phyloP scores from a whole-genome alignment of 2,329 filamentous ascomycete genomes.

The Lachnellula subtilissima region DNA sequence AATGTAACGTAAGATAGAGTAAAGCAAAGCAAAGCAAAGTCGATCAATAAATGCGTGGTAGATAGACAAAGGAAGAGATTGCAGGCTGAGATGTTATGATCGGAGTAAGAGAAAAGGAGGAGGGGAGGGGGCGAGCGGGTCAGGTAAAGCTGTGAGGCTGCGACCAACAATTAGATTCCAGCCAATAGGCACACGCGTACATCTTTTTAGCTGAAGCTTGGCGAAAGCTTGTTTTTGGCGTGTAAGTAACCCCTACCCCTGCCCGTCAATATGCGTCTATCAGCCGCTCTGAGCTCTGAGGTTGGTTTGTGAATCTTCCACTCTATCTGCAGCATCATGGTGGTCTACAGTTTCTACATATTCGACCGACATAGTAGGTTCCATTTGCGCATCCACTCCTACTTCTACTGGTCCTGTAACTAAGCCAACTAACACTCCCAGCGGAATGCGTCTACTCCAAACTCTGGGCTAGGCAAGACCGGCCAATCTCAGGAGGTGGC shows the following conservation, averaged over 20 bases:
- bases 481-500: slow-evolving; percentile 31
- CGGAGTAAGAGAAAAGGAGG: neutral
- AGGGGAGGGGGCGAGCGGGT: slow-evolving; percentile 1
- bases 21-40: neutral
- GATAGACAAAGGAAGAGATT: too few relatives aligned
- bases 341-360: slow-evolving; percentile 96
- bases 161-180: neutral
- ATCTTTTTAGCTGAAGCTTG: slow-evolving; percentile 2
- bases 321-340: slow-evolving; percentile 47
- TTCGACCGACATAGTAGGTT: slow-evolving; percentile 92
- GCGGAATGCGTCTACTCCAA: slow-evolving; percentile 97
- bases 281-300: neutral
- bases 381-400: neutral
- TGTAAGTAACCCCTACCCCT: neutral
- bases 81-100: too few relatives aligned
- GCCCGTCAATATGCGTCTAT: neutral
- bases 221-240: slow-evolving; percentile 20
- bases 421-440: slow-evolving; percentile 36
- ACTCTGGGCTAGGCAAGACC: slow-evolving; percentile 56
- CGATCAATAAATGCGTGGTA: neutral
- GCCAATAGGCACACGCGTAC: neutral
- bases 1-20: neutral
- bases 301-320: neutral
- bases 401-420: neutral
- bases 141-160: slow-evolving; percentile 5